These are phyloP conservation scores for Cordyceps fumosorosea DNA, from an alignment of 2,329 filamentous ascomycete species.

Conservation along the genomic window DNA sequence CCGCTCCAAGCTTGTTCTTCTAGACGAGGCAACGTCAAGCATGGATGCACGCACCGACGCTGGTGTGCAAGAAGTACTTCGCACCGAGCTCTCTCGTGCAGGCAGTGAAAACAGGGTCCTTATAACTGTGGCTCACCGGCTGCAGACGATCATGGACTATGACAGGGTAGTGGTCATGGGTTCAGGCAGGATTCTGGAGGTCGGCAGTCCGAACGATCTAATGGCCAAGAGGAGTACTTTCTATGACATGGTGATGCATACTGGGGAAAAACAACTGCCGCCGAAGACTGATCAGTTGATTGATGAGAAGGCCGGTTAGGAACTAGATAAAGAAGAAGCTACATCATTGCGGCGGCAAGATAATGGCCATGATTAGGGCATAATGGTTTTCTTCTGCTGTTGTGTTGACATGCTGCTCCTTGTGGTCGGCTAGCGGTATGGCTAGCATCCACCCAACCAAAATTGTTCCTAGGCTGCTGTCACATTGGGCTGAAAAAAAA, in stretches of 20 bases:
- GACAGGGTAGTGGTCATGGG: conserved; percentile 52
- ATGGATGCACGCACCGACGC: conserved; percentile 53
- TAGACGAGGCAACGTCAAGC: conserved; percentile 53
- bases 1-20: conserved; percentile 46
- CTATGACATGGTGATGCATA: conserved; percentile 39
- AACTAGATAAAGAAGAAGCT: too few relatives aligned
- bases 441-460: too few relatives aligned
- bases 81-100: conserved; percentile 38
- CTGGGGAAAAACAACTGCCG: too few relatives aligned
- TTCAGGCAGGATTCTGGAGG: conserved; percentile 45
- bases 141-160: conserved; percentile 54
- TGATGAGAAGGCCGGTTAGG: too few relatives aligned
- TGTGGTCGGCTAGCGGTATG: too few relatives aligned
- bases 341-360: too few relatives aligned
- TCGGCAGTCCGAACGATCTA: conserved; percentile 33
- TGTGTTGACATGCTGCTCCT: too few relatives aligned
- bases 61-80: conserved; percentile 45
- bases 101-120: conserved; percentile 40
- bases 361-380: too few relatives aligned
- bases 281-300: too few relatives aligned
- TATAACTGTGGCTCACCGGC: conserved; percentile 51
- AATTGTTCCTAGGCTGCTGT: too few relatives aligned
- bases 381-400: too few relatives aligned
- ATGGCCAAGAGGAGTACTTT: conserved; percentile 32
- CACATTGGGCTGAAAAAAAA: too few relatives aligned